Conservation (phyloP, 257 asterid genomes). For the Voacanga thouarsii region DNA sequence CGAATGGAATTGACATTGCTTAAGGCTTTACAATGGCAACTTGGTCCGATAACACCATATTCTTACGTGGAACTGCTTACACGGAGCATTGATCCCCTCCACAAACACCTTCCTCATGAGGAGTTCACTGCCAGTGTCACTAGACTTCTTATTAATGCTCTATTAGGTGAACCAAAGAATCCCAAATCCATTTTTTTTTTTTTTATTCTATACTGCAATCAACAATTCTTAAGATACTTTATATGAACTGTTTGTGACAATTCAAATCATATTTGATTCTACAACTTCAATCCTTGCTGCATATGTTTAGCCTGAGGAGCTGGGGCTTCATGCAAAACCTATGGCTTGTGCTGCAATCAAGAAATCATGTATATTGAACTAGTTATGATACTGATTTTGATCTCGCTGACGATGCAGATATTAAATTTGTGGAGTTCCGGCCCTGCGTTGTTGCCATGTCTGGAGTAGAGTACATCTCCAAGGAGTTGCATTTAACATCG, state of each 20-base stretch:
- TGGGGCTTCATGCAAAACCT: background rate
- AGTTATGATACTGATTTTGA: background rate
- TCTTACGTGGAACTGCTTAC: conserved; percentile 42
- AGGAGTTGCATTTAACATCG: conserved; percentile 16
- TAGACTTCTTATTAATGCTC: conserved; percentile 37
- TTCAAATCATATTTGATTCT: too few relatives aligned
- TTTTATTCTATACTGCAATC: background rate
- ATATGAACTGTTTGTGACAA: too few relatives aligned
- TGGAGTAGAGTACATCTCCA: conserved; percentile 33
- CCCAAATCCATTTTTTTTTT: background rate
- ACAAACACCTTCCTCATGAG: conserved; percentile 23
- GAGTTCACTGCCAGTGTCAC: conserved; percentile 29
- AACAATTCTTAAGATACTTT: background rate
- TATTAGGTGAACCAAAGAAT: conserved; percentile 43
- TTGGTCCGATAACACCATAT: conserved; percentile 50
- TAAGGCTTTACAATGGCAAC: conserved; percentile 53
- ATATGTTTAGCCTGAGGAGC: background rate
- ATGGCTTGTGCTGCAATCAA: background rate
- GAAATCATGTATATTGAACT: background rate
- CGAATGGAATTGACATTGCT: conserved; percentile 60
- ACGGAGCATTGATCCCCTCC: conserved; percentile 15
- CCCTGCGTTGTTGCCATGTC: conserved; percentile 50
- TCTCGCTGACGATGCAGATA: conserved; percentile 36
- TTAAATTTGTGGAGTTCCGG: conserved; percentile 42
- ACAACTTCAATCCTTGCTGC: background rate